Conservation (phyloP, 2,329 filamentous ascomycete species). For the Talaromyces sp. region DNA sequence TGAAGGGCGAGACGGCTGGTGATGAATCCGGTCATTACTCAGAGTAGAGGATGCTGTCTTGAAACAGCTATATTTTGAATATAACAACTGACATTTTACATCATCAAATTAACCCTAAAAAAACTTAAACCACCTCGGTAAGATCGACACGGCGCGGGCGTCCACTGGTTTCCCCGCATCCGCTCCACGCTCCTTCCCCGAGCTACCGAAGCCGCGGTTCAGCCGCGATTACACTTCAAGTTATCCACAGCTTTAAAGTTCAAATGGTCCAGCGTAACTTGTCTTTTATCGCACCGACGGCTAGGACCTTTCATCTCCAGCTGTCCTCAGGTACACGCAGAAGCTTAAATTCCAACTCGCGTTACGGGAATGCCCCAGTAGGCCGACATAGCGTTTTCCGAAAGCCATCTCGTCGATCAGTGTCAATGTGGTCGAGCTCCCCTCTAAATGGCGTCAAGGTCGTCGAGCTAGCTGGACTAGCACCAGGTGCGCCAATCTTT, state of each 20-base stretch:
- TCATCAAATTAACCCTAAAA: too few relatives aligned
- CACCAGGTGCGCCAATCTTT: slow-evolving; percentile 49
- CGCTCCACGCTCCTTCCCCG: background rate
- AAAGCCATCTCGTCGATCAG: background rate
- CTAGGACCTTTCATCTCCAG: background rate
- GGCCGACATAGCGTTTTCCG: background rate
- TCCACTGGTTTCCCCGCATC: slow-evolving; percentile 2
- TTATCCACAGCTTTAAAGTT: background rate
- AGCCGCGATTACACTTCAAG: background rate
- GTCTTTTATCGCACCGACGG: background rate
- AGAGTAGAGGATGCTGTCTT: background rate
- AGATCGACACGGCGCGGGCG: background rate
- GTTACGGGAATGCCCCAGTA: background rate
- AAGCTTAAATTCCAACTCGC: background rate
- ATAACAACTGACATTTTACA: background rate
- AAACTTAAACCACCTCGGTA: background rate
- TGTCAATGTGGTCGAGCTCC: slow-evolving; percentile 17
- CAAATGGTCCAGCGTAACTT: background rate
- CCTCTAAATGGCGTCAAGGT: slow-evolving; percentile 58
- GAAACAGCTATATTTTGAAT: slow-evolving; percentile 10
- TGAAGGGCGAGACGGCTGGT: slow-evolving; percentile 22
- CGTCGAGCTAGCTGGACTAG: slow-evolving; percentile 62
- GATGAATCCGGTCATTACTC: background rate
- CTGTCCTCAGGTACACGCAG: background rate
- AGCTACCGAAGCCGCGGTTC: background rate